phyloP scores from a whole-genome alignment of 345 rosid genomes.

The Aegle marmelos region DNA sequence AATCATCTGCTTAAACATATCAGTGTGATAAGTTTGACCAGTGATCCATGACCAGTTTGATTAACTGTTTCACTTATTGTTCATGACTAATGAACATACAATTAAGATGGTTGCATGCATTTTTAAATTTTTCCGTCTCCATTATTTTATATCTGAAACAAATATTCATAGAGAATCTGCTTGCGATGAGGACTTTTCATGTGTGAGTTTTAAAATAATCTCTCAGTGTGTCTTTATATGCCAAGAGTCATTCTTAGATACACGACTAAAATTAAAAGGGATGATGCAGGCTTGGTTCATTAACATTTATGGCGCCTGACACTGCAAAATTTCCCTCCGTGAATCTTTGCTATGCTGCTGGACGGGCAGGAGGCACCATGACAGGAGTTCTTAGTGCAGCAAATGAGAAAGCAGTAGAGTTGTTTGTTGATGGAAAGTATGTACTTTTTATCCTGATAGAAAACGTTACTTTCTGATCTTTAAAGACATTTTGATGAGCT shows the following conservation, averaged over 20 bases:
- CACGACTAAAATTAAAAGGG: background rate
- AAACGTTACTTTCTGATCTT: conserved; percentile 3
- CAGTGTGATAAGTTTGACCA: background rate
- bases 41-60: background rate
- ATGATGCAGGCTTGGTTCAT: conserved; percentile 72
- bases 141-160: background rate
- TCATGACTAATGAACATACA: background rate
- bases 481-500: background rate
- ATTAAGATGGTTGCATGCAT: background rate
- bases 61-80: background rate
- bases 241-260: background rate
- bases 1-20: background rate
- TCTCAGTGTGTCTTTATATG: background rate
- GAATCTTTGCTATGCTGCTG: conserved; percentile 95
- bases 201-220: background rate
- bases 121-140: background rate
- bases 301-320: conserved; percentile 87
- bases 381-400: conserved; percentile 99
- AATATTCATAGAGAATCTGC: background rate
- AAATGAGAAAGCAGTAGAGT: conserved; percentile 79
- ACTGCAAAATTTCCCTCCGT: conserved; percentile 88
- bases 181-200: background rate
- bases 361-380: conserved; percentile 99
- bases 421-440: conserved; percentile 84
- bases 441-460: conserved; percentile 13